phyloP scores from a whole-genome alignment of 768 basidiomycete genomes.

The Glaciozyma antarctica region DNA sequence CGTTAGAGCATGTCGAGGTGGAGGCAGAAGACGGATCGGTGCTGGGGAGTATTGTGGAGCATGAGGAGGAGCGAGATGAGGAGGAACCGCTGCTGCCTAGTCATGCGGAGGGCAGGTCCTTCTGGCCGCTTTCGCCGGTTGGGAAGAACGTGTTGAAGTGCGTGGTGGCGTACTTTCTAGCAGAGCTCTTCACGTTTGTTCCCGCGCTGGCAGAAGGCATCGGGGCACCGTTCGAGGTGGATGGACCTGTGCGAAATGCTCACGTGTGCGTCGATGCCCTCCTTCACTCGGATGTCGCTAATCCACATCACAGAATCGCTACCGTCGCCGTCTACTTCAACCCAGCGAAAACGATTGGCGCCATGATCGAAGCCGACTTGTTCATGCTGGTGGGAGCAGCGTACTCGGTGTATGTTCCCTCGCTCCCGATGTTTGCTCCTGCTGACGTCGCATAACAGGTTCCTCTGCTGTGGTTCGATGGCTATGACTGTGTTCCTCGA shows the following conservation, averaged over 20 bases:
- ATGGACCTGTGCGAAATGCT: conserved; percentile 23
- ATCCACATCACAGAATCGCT: conserved; percentile 30
- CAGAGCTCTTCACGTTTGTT: conserved; percentile 83
- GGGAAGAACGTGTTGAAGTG: conserved; percentile 63
- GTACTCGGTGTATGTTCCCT: conserved; percentile 44
- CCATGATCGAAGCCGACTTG: conserved; percentile 81
- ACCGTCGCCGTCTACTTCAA: conserved; percentile 74
- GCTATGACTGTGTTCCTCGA: conserved; percentile 50
- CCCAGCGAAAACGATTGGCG: conserved; percentile 84
- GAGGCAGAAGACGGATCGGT: neutral
- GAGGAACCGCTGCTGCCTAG: neutral
- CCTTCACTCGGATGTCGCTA: too few species aligned
- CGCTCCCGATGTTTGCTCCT: neutral
- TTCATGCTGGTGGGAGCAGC: conserved; percentile 50
- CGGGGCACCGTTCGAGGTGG: conserved; percentile 40
- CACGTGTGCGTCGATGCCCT: neutral
- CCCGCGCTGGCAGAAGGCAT: conserved; percentile 62
- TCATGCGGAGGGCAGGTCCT: neutral
- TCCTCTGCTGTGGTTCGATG: conserved; percentile 40
- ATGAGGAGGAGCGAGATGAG: neutral
- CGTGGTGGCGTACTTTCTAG: conserved; percentile 77
- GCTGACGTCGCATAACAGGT: neutral
- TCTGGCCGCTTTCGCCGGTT: conserved; percentile 11
- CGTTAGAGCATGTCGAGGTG: neutral
- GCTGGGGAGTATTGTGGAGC: neutral